A percentile compares a stretch with the other conserved stretches of the same genome.
Conservation (phyloP, 345 rosid genomes). For the Salix brachista region DNA sequence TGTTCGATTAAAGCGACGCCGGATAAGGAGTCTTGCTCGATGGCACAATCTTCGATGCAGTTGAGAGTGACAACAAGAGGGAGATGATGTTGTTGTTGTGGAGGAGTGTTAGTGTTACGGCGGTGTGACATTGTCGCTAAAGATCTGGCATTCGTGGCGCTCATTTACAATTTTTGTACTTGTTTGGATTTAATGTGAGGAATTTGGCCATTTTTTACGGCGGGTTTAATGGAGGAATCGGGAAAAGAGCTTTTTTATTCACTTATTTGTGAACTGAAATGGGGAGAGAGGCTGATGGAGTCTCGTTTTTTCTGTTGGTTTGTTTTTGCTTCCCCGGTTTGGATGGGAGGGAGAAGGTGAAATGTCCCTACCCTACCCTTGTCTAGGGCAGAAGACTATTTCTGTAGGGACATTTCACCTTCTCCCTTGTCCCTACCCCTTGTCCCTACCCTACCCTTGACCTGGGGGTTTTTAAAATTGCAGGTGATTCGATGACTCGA, state of each 20-base stretch:
- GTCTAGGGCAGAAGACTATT: not conserved
- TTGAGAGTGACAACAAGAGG: conserved; percentile 79
- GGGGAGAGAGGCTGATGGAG: not conserved
- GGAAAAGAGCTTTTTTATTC: not conserved
- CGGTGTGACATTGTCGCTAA: conserved; percentile 41
- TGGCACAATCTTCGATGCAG: conserved; percentile 80
- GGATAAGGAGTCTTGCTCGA: conserved; percentile 75
- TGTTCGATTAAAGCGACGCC: conserved; percentile 82
- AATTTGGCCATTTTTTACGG: conserved; percentile 23
- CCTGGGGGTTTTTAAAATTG: not conserved
- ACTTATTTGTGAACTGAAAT: not conserved
- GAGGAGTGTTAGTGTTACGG: conserved; percentile 31
- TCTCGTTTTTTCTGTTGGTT: not conserved
- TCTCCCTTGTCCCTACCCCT: too few relatives aligned
- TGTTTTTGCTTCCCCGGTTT: conserved; percentile 14
- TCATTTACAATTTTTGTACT: conserved; percentile 15
- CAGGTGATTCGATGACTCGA: not conserved
- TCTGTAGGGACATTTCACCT: too few relatives aligned
- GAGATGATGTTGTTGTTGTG: conserved; percentile 5
- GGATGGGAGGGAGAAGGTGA: conserved; percentile 16
- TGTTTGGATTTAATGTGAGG: conserved; percentile 37
- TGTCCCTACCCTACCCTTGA: not conserved
- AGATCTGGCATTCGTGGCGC: conserved; percentile 36
- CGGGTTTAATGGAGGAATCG: not conserved
- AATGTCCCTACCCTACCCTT: not conserved